Evolutionary conservation across 1,284 basidiomycete species (phyloP).

Genomic region (Fistulina hepatica): DNA sequence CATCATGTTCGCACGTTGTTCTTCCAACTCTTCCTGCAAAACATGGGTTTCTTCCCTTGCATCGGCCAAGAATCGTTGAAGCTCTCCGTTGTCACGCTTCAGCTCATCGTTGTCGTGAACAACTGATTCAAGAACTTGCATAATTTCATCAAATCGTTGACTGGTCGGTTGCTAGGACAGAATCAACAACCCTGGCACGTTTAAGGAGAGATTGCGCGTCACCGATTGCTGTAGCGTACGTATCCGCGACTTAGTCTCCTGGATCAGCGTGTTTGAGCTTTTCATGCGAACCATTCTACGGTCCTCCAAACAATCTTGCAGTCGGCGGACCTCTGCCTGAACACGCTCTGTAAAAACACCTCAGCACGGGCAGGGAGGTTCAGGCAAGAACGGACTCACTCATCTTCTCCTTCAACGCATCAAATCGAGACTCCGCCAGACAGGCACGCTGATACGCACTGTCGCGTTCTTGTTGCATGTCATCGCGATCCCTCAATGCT

Average conservation of each 20-base stretch:
- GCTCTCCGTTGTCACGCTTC: conserved; percentile 71
- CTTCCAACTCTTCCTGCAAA: conserved; percentile 65
- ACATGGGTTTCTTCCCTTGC: conserved; percentile 66
- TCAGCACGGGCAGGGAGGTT: conserved; percentile 3
- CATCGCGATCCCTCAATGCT: conserved; percentile 66
- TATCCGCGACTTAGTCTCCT: conserved; percentile 60
- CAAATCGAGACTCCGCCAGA: conserved; percentile 57
- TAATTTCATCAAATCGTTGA: conserved; percentile 54
- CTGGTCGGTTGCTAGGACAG: too few species aligned
- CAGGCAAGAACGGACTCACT: conserved; percentile 29
- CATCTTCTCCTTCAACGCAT: conserved; percentile 50
- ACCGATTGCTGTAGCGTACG: conserved; percentile 53
- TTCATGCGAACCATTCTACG: conserved; percentile 57
- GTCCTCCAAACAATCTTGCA: conserved; percentile 55
- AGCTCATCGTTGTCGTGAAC: conserved; percentile 76
- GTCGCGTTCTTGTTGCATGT: conserved; percentile 76
- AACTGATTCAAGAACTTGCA: conserved; percentile 64
- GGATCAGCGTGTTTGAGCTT: conserved; percentile 60
- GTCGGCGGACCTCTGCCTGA: conserved; percentile 55
- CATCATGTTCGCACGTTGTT: conserved; percentile 43
- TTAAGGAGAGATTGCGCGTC: too few species aligned
- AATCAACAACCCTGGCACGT: too few species aligned
- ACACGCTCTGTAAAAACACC: conserved; percentile 45
- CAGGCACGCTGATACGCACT: conserved; percentile 61
- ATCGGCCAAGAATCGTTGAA: conserved; percentile 62